Conservation (phyloP, 345 rosid species). For the Salix brachista region DNA sequence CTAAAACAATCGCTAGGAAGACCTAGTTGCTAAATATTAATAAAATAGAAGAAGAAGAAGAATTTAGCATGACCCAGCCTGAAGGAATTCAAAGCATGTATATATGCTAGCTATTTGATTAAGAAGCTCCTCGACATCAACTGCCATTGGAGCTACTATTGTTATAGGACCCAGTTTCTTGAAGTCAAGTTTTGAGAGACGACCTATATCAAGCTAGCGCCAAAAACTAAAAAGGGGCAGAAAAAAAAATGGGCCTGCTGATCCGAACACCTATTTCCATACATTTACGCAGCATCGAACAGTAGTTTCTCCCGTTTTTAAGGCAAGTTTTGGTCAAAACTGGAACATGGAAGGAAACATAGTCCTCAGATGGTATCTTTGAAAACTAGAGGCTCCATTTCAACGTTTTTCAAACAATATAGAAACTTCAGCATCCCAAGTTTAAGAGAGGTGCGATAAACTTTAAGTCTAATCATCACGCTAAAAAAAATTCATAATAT, state of each 20-base stretch:
- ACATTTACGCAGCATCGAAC: not conserved
- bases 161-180: not conserved
- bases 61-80: not conserved
- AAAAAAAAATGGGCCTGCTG: too few relatives aligned
- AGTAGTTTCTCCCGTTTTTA: not conserved
- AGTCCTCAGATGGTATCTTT: not conserved
- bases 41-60: not conserved
- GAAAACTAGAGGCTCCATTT: not conserved
- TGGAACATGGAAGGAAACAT: not conserved
- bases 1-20: slow-evolving; percentile 34
- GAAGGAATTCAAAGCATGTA: not conserved
- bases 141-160: not conserved
- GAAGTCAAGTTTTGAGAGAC: not conserved
- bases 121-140: not conserved
- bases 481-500: not conserved
- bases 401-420: not conserved
- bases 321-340: not conserved
- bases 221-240: not conserved
- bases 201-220: not conserved
- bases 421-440: not conserved
- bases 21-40: slow-evolving; percentile 17
- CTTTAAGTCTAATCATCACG: not conserved
- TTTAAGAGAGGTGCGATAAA: not conserved
- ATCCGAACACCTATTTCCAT: not conserved
- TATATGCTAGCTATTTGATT: not conserved